Percentiles rank a stretch among this genome's conserved stretches.
Evolutionary conservation across 768 basidiomycete species (phyloP).

Genomic region (Lactifluus piperatus): DNA sequence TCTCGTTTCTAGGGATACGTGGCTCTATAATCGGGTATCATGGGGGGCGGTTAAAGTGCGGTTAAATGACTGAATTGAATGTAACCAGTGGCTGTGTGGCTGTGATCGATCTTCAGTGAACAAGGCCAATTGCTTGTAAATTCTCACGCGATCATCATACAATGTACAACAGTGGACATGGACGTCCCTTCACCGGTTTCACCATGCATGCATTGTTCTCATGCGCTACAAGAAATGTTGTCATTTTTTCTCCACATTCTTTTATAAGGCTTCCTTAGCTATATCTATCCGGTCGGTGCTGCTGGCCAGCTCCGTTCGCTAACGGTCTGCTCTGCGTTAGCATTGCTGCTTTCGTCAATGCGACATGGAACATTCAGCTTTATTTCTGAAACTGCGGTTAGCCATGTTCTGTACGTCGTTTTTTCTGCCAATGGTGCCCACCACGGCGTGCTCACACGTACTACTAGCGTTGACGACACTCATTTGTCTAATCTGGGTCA

Average conservation of each 20-base stretch:
- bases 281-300: constrained; percentile 1
- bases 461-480: constrained; percentile 35
- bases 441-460: background rate
- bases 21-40: constrained; percentile 4
- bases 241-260: background rate
- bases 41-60: no score
- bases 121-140: background rate
- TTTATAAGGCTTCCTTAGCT: background rate
- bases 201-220: constrained; percentile 8
- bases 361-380: constrained; percentile 21
- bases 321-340: background rate
- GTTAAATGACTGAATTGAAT: background rate
- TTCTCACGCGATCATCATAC: no score
- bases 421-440: background rate
- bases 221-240: background rate
- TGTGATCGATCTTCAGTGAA: background rate
- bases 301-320: constrained; percentile 11
- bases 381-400: constrained; percentile 24
- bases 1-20: constrained; percentile 4
- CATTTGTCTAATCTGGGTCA: constrained; percentile 41
- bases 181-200: background rate
- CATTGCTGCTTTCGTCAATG: background rate
- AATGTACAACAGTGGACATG: no score
- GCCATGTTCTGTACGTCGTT: constrained; percentile 23
- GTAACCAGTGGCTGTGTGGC: background rate